Base-by-base conservation (phyloP, 2,329 filamentous ascomycete species). In the Phyllosticta paracitricarpa region DNA sequence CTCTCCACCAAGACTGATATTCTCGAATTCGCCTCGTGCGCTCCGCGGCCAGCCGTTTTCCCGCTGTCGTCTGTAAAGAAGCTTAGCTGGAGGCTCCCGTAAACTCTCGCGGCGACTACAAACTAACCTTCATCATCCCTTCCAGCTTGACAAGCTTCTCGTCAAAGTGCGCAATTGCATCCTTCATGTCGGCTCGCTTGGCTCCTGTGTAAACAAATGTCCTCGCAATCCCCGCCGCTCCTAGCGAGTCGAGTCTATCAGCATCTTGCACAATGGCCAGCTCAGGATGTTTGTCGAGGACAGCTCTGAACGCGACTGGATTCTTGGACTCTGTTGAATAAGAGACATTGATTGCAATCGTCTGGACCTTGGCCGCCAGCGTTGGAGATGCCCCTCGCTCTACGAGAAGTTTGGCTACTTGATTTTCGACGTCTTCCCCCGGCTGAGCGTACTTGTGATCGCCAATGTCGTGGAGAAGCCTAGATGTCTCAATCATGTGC, bases 181-280 rank as follows among this genome's bases (percentile, higher is more conserved):
- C 60, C 6, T 66, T 59, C 69, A 73, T 69, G 33, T 54, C 58
- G n/a, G 33, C 35, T 28, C 40, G n/a, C 72, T 81, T 84, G 10
- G 85, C 87, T 0, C 87, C 91, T 0, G 88, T 84, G 71, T 85
- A 97, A 0, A 87, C 85, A 71, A 94, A 92, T 51, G 83, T 84
- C 53, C 93, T 79, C 2, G 84, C 92, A 61, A 96, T 86, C 0
- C 93, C 93, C 30, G 97, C 83, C 0, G 89, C 90, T 0, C 92
- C 93, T 57, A 97, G 86, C 3, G 91, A 89, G 75, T 97, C 93
- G n/a, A 97, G 78, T 6, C 92, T 81, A 76, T 97, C 93, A 3
- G 92, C 92, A 73, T 97, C 93, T 75, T 97, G 92, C 33, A 97
- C 91, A 56, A 96, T 83, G 0, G 84, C 91, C 35, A 94, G 77